Evolutionary conservation across 2,329 filamentous ascomycete genomes (phyloP), one percentile per base, ranked within the genome.

Genomic region (Aureobasidium sp.): DNA sequence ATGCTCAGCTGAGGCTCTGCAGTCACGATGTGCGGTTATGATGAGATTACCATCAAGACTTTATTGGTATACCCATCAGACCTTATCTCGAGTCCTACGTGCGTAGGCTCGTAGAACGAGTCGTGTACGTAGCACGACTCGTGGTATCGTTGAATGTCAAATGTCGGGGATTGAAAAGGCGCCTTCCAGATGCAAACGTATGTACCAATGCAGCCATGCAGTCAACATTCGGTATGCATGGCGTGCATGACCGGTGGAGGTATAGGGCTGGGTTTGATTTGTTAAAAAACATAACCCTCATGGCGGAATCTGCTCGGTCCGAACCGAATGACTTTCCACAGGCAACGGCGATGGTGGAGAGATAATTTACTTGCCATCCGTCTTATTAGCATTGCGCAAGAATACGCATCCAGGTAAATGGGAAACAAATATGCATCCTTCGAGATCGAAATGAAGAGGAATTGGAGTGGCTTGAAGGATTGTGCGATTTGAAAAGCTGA

Each of bases 261-360:
- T 17, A 45, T 57, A 57, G 53, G 53, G 53, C 53, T 57, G 53
- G 15, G 27, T 57, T 57, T 34, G 29, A 57, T 57, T 57, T 45
- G 39, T 57, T 27, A 34, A 2, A 42, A 45, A 39, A 44, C 39
- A 44, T 25, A 44, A 25, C 7, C 20, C 17, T 2, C 53, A 44
- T 22, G n/a, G n/a, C 37, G 52, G 52, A 56, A 15, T 7, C 17
- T 44, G 52, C n/a, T 56, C 52, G 52, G 52, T 56, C 53, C 53
- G 53, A 36, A 45, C 53, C 53, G 53, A 57, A 42, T 14, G 37
- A 55, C 41, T 45, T 17, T 39, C 29, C 53, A 57, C 53, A 12
- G 29, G 39, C 39, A 57, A 57, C 53, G 53, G 41, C 27, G 27
- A 57, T 34, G 53, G 27, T 41, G 41, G 41, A 57, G 53, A 57